Evolutionary conservation across 768 basidiomycete species (phyloP), one percentile per base, ranked within the genome.

Genomic region (Ramaria rubella): DNA sequence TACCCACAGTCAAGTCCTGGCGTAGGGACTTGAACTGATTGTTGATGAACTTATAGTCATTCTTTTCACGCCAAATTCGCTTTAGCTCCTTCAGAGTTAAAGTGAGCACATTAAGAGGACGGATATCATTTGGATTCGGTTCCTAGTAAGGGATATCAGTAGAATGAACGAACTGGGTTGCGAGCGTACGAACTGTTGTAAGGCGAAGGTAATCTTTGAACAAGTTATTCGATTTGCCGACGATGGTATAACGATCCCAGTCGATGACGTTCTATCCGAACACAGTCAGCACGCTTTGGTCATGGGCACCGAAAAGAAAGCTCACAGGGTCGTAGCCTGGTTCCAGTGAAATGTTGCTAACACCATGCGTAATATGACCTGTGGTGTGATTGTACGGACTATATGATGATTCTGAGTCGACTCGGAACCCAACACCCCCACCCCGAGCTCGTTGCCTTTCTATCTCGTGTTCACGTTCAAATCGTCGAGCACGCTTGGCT

Each of bases 21-120:
- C 96, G 84, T 58, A 99, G 74, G 68, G 90, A 93, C 77, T 99
- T 98, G 75, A 99, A 92, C 70, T 99, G 96, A 66, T 89, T 96
- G 68, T 95, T 94, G 67, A 97, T 91, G 86, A 92, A 99, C 56
- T 80, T 72, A 66, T 97, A 96, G 67, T 78, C 78, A 31, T 69
- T 65, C 61, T 88, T 90, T 61, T 87, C 79, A 63, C 83, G 79
- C 93, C 95, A 98, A 58, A 86, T 86, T 53, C 77, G 78, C 72
- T 96, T 98, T 49, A 99, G 79, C 64, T 93, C 85, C 44, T 79
- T 70, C 45, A 98, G 79, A 7, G 96, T 96, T 70, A 86, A 81
- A 69, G 88, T 82, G 30, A 99, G 79, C 33, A 98, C 75, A 53
- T 78, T 69, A 62, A 91, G 86, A 26, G 96, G 96, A 43, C 96